phyloP scores from a whole-genome alignment of 2,329 filamentous ascomycete species.

The Didymella exigua region DNA sequence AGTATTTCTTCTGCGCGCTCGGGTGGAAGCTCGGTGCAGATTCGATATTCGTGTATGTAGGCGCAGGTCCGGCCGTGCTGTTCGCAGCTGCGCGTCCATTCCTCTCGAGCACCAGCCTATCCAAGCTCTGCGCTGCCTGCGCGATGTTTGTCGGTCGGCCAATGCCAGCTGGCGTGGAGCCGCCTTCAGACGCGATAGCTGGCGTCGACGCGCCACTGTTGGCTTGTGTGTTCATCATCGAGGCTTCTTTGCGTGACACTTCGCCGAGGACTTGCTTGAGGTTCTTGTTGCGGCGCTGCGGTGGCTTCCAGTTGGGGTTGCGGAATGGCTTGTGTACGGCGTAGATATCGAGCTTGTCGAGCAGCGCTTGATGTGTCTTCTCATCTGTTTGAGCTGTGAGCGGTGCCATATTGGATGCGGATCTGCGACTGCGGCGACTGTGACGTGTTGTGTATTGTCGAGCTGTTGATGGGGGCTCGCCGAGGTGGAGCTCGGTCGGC shows the following conservation, averaged over 20 bases:
- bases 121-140: conserved; percentile 86
- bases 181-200: conserved; percentile 46
- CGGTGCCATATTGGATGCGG: conserved; percentile 55
- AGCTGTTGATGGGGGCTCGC: conserved; percentile 22
- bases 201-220: conserved; percentile 80
- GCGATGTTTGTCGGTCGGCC: conserved; percentile 69
- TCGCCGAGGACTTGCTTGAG: conserved; percentile 96
- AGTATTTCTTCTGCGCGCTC: conserved; percentile 85
- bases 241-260: conserved; percentile 86
- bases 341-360: conserved; percentile 92
- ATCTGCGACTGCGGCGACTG: background rate
- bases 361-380: conserved; percentile 77
- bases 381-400: conserved; percentile 76
- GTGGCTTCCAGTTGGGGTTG: conserved; percentile 86
- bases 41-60: conserved; percentile 96
- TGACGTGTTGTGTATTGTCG: conserved; percentile 5
- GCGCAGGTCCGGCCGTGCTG: conserved; percentile 61
- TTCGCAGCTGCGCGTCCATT: conserved; percentile 55
- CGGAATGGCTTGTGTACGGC: conserved; percentile 86
- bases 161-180: conserved; percentile 65
- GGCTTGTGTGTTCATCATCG: conserved; percentile 79
- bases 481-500: conserved; percentile 28
- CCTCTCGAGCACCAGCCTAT: conserved; percentile 87
- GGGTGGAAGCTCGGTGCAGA: conserved; percentile 83
- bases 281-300: conserved; percentile 97